Evolutionary conservation across 768 basidiomycete species (phyloP), one percentile per base, ranked within the genome.

Genomic region (Boletellus ananas): DNA sequence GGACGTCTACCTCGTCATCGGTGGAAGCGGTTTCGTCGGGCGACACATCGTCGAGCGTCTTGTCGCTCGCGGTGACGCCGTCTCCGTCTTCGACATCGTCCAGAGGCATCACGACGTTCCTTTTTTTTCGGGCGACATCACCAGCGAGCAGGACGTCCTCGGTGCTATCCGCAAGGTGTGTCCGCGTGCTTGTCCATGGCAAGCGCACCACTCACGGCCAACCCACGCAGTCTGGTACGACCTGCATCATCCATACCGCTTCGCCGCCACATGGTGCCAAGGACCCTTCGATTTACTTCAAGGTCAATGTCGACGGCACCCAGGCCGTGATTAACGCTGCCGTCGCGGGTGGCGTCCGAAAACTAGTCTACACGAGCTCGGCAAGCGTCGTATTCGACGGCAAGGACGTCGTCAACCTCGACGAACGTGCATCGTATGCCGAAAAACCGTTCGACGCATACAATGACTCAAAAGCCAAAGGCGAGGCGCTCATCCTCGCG

Each of bases 221-320:
- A 17, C 34, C 21, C 18, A 16, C 43, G 33, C 47, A 92, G 87
- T 86, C 85, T 54, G 83, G 84, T 34, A 79, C 92, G 23, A 94
- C 91, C 0, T 90, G 88, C 60, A 88, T 98, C 55, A 91, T 99
- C 54, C 96, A 99, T 68, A 97, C 94, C 10, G 96, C 94, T 16
- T 94, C 94, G 7, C 84, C 84, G 0, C 81, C 81, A 6, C 87
- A 83, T 57, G 89, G 80, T 13, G 78, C 75, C 45, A 79, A 80
- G 49, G 76, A 88, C 56, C 74, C 81, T 0, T 81, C 81, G 2
- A 64, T 97, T 10, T 96, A 90, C 72, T 85, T 81, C 70, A 91
- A 88, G 64, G 95, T 99, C 60, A 98, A 98, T 64, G 91, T 98
- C 5, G 83, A 91, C 34, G 95, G 94, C 7, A 95, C 94, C 1